A percentile compares a stretch with the other conserved stretches of the same genome.
Evolutionary conservation across 495 filamentous ascomycete genomes (phyloP).

Genomic region (Tuber aestivum): DNA sequence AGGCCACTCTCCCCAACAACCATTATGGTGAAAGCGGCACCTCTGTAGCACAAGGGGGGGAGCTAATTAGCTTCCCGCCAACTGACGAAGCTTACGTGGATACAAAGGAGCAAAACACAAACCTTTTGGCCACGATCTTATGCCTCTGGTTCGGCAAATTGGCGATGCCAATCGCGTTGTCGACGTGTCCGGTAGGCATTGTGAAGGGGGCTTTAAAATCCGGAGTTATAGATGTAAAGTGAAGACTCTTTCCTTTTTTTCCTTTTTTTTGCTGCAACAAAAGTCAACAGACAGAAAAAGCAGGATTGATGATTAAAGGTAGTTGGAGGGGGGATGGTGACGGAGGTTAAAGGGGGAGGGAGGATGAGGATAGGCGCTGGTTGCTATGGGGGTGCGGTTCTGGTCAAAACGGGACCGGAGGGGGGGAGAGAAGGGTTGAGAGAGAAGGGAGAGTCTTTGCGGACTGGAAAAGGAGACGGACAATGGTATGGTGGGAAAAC

Average conservation of each 20-base stretch:
- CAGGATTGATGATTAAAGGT: not conserved
- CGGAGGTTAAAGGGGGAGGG: not conserved
- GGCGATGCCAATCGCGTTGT: conserved; percentile 88
- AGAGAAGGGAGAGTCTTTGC: not conserved
- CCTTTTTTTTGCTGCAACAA: not conserved
- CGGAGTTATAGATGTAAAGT: not conserved
- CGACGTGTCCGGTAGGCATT: conserved; percentile 42
- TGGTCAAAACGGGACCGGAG: not conserved
- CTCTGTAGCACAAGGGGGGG: conserved; percentile 43
- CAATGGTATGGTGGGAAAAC: conserved; percentile 1
- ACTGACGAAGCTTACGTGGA: not conserved
- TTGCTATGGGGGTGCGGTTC: not conserved
- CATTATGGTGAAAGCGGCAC: conserved; percentile 99
- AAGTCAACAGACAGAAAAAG: not conserved
- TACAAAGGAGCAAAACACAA: conserved; percentile 1
- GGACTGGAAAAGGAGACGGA: not conserved
- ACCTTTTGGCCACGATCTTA: conserved; percentile 98
- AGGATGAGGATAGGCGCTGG: not conserved
- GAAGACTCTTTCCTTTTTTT: too few species aligned
- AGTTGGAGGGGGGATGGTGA: not conserved
- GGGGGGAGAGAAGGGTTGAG: not conserved
- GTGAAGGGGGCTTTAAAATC: conserved; percentile 9
- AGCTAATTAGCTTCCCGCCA: conserved; percentile 17
- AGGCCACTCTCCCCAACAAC: conserved; percentile 98
- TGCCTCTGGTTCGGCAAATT: conserved; percentile 98